phyloP scores from a whole-genome alignment of 257 asterid genomes.

The Prunella vulgaris region DNA sequence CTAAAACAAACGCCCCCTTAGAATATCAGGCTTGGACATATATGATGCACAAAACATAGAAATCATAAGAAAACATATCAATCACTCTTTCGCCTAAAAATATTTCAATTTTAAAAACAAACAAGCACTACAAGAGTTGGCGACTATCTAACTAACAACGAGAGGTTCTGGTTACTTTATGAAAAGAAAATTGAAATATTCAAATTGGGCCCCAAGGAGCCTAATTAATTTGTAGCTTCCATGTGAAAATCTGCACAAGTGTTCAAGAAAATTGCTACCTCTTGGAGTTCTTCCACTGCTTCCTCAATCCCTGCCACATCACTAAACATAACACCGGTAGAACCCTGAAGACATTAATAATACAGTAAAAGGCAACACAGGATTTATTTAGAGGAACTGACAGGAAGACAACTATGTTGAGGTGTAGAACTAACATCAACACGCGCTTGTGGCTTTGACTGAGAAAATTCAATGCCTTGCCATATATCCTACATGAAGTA shows the following conservation, averaged over 20 bases:
- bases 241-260: constrained; percentile 12
- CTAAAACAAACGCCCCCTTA: neutral
- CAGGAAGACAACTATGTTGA: neutral
- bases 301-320: constrained; percentile 99
- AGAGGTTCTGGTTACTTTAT: constrained; percentile 9
- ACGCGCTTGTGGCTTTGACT: constrained; percentile 98
- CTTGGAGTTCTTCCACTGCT: constrained; percentile 99
- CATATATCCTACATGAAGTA: constrained; percentile 81
- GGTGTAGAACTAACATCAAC: constrained; percentile 74
- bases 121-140: constrained; percentile 2
- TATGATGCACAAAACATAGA: neutral
- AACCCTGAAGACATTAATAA: constrained; percentile 56
- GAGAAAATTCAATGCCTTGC: constrained; percentile 99
- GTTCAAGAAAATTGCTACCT: constrained; percentile 42
- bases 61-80: constrained; percentile 1
- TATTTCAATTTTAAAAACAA: constrained; percentile 10
- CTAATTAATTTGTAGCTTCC: neutral
- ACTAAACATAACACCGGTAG: constrained; percentile 83
- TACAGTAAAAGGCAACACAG: constrained; percentile 19
- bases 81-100: constrained; percentile 8
- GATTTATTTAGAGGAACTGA: neutral
- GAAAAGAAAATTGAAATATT: neutral
- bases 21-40: neutral
- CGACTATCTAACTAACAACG: neutral
- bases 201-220: neutral